Evolutionary conservation across 1,139 yeast genomes (phyloP), one percentile per base, ranked within the genome.

Genomic region (Hansenula lynferdii): DNA sequence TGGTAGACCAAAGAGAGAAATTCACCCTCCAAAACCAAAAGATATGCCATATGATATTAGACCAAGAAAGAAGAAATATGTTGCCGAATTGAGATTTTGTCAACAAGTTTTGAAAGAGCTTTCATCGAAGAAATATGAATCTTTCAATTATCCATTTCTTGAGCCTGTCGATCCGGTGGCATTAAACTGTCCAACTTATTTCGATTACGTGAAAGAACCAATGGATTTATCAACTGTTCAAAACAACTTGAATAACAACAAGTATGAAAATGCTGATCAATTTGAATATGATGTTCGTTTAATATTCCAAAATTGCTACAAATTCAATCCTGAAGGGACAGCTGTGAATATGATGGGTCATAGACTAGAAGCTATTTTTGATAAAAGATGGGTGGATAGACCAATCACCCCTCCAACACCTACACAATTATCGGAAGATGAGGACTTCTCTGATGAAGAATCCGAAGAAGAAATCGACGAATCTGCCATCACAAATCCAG

Each of bases 311-410:
- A 92, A 92, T 64, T 92, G 98, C 65, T 92, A 86, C 62, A 71
- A 74, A 19, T 92, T 92, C 66, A 94, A 92, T 61, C 97, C 98
- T 1, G 96, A 86, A 53, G 96, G 96, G 8, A 81, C 96, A 10
- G 95, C 95, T 34, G 98, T 94, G 28, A 87, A 90, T 60, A 75
- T 78, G 74, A 85, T 92, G 96, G 98, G 98, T 20, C 95, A 86
- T 57, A 76, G 87, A 51, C 68, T 92, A 44, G 97, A 92, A 60
- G 80, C 80, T 21, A 75, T 85, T 8, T 92, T 92, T 58, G 86
- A 87, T 54, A 81, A 84, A 57, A 84, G 81, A 60, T 92, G 97
- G 97, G 74, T 78, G 14, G 90, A 86, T 49, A 77, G 83, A 62
- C 98, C 98, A n/a, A 67, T 75, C 20, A 80, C 89, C 14, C 83